Conservation (phyloP, 176 grass and related monocot genomes). For the Aegilops bicornis region DNA sequence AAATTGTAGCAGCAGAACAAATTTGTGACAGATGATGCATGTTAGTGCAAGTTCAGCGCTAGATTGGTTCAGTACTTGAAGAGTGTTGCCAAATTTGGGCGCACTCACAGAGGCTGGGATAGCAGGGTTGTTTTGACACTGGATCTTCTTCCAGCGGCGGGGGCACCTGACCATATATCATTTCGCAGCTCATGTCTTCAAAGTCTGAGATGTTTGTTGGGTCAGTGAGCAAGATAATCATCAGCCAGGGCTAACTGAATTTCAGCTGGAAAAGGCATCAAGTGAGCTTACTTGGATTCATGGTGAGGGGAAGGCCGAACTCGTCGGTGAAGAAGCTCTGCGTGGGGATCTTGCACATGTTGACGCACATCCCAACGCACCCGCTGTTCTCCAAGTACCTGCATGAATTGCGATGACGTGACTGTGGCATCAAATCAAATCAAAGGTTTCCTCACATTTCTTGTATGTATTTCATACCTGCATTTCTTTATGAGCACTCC, state of each 20-base stretch:
- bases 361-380: constrained; percentile 95
- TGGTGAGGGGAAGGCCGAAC: constrained; percentile 93
- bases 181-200: constrained; percentile 97
- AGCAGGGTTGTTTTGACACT: constrained; percentile 81
- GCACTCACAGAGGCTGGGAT: constrained; percentile 68
- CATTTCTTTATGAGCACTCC: constrained; percentile 88
- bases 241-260: not conserved
- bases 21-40: not conserved
- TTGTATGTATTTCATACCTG: constrained; percentile 21
- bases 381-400: constrained; percentile 88
- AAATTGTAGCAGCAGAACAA: not conserved
- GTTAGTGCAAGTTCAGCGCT: not conserved
- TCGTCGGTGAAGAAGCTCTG: constrained; percentile 94
- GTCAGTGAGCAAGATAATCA: not conserved
- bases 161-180: constrained; percentile 89
- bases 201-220: constrained; percentile 51
- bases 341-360: constrained; percentile 88
- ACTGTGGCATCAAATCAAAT: not conserved
- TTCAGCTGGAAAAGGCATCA: not conserved
- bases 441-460: not conserved
- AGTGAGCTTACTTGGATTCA: constrained; percentile 77
- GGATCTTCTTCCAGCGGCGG: constrained; percentile 83
- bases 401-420: not conserved
- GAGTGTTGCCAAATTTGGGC: not conserved
- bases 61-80: not conserved